These are phyloP conservation scores for Chionographis japonica DNA, from an alignment of 106 monocot genomes.

Conservation along the genomic window DNA sequence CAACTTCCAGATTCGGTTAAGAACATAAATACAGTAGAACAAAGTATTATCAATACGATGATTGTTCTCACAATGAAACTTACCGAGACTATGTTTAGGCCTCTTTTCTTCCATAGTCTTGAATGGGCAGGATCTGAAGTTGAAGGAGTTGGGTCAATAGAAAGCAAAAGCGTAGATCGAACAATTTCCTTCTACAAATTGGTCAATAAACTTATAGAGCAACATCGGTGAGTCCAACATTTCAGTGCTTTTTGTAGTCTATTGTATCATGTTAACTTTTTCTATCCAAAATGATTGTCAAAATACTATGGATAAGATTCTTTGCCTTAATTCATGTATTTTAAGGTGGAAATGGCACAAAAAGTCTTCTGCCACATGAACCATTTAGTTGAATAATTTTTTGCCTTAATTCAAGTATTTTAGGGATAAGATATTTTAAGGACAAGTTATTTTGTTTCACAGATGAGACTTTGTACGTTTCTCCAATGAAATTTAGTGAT, in stretches of 20 bases:
- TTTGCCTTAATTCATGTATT: too few species aligned
- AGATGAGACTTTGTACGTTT: too few species aligned
- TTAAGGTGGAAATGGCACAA: too few species aligned
- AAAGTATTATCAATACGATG: slow-evolving; percentile 65
- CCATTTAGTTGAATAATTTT: too few species aligned
- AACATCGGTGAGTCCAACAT: slow-evolving; percentile 55
- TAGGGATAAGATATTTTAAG: too few species aligned
- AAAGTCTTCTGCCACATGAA: too few species aligned
- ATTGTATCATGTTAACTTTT: background rate
- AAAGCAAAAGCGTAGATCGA: slow-evolving; percentile 45
- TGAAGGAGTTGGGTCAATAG: slow-evolving; percentile 31
- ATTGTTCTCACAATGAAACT: slow-evolving; percentile 70
- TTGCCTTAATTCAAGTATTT: too few species aligned
- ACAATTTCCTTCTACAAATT: slow-evolving; percentile 81
- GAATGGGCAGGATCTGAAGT: slow-evolving; percentile 87
- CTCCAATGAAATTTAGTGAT: too few species aligned
- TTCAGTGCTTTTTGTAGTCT: background rate
- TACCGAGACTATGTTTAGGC: slow-evolving; percentile 92
- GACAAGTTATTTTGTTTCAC: too few species aligned
- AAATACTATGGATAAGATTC: too few species aligned
- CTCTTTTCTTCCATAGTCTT: slow-evolving; percentile 74
- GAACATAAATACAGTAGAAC: slow-evolving; percentile 53
- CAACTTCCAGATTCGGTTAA: slow-evolving; percentile 45
- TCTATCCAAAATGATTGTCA: background rate
- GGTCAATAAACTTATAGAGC: slow-evolving; percentile 72